Evolutionary conservation across 2,329 filamentous ascomycete species (phyloP).

Genomic region (Hypoxylon sp.): DNA sequence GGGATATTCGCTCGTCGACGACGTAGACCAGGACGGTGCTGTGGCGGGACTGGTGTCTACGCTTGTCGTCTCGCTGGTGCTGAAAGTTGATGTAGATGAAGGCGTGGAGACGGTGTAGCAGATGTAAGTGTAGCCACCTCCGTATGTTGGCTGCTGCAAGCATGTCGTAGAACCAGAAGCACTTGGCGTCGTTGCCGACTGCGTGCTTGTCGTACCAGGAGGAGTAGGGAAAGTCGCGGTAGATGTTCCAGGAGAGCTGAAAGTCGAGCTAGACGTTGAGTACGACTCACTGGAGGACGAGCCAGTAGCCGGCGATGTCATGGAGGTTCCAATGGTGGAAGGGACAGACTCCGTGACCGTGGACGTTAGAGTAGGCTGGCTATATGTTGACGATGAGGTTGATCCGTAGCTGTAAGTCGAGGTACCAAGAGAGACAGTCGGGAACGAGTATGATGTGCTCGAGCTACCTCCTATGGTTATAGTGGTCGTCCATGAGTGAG

Average conservation of each 20-base stretch:
- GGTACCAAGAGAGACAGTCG: conserved; percentile 12
- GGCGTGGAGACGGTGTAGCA: conserved; percentile 41
- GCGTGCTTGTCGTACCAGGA: conserved; percentile 5
- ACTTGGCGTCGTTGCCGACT: conserved; percentile 16
- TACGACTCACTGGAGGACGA: conserved; percentile 22
- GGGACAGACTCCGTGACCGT: conserved; percentile 16
- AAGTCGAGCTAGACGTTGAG: conserved; percentile 25
- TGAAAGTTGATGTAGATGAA: conserved; percentile 26
- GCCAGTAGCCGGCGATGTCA: conserved; percentile 25
- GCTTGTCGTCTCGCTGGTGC: conserved; percentile 27
- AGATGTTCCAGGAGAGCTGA: conserved; percentile 26
- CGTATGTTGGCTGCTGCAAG: conserved; percentile 35
- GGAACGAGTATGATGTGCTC: conserved; percentile 13
- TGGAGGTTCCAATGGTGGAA: conserved; percentile 16
- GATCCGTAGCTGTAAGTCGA: conserved; percentile 25
- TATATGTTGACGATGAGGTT: conserved; percentile 23
- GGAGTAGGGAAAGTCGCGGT: conserved; percentile 10
- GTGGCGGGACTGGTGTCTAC: conserved; percentile 25
- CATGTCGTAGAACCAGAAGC: conserved; percentile 39
- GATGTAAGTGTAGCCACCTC: conserved; percentile 41
- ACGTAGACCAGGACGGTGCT: background rate
- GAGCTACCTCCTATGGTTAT: conserved; percentile 31
- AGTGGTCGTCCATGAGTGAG: conserved; percentile 29
- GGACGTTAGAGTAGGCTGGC: conserved; percentile 11
- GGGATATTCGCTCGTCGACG: conserved; percentile 13